phyloP scores from a whole-genome alignment of 148 eudicot genomes.

The Heliamphora exappendiculata region DNA sequence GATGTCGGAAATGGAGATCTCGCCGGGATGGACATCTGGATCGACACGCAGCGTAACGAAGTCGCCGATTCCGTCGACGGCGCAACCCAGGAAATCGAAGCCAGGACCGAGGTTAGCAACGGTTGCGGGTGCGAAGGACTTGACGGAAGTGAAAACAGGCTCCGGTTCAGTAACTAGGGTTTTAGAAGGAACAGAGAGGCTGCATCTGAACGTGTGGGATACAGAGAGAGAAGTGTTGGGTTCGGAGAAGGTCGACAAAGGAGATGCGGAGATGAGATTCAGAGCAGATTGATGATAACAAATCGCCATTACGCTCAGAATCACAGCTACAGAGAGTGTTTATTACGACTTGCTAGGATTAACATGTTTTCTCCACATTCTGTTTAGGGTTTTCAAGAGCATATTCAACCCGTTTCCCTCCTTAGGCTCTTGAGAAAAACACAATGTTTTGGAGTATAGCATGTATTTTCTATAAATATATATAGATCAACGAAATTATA shows the following conservation, averaged over 20 bases:
- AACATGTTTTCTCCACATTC: too few relatives aligned
- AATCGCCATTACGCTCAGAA: constrained; percentile 19
- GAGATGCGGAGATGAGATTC: constrained; percentile 17
- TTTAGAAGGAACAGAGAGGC: constrained; percentile 32
- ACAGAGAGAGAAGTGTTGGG: constrained; percentile 3
- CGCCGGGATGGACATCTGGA: constrained; percentile 48
- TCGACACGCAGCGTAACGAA: constrained; percentile 52
- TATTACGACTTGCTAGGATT: too few relatives aligned
- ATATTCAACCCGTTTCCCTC: too few relatives aligned
- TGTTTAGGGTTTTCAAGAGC: too few relatives aligned
- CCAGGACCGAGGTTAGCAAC: constrained; percentile 95
- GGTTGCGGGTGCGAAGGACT: constrained; percentile 90
- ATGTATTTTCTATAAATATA: too few relatives aligned
- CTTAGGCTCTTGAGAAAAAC: too few relatives aligned
- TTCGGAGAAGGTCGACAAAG: constrained; percentile 4
- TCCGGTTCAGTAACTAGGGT: constrained; percentile 41
- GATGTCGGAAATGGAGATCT: constrained; percentile 55
- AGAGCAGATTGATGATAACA: constrained; percentile 30
- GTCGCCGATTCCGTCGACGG: constrained; percentile 83
- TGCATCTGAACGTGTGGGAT: constrained; percentile 20
- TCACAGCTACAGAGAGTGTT: too few relatives aligned
- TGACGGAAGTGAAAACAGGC: constrained; percentile 63
- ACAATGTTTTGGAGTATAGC: too few relatives aligned
- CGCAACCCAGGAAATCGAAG: constrained; percentile 92
- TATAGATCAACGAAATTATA: too few relatives aligned